A percentile compares a stretch with the other conserved stretches of the same genome.
These are phyloP conservation scores for Boletales sp. DNA, from an alignment of 768 basidiomycete genomes.

Conservation along the genomic window DNA sequence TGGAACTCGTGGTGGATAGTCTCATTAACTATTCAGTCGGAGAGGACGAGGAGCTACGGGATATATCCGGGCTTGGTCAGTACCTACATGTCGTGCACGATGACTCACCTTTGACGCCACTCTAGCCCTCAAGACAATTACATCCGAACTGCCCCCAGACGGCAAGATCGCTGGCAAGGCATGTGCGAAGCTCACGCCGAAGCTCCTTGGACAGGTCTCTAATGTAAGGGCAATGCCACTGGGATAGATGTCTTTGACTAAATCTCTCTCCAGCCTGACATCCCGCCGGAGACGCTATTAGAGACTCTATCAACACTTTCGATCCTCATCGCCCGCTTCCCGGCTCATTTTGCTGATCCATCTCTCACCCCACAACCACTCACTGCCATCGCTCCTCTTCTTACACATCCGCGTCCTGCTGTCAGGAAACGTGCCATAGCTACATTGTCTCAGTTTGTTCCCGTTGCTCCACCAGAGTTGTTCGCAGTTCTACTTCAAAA, in stretches of 20 bases:
- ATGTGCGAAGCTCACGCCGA: constrained; percentile 81
- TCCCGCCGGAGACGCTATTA: constrained; percentile 76
- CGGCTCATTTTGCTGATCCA: constrained; percentile 56
- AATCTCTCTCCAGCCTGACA: constrained; percentile 44
- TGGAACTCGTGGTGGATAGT: constrained; percentile 86
- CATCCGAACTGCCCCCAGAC: constrained; percentile 81
- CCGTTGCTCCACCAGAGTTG: constrained; percentile 59
- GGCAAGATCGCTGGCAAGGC: constrained; percentile 75
- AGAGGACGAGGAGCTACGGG: constrained; percentile 88
- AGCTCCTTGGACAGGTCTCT: constrained; percentile 73
- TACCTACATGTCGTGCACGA: background rate
- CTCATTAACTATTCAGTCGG: constrained; percentile 82
- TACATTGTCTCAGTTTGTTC: constrained; percentile 81
- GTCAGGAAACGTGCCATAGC: constrained; percentile 92
- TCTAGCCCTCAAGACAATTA: constrained; percentile 91
- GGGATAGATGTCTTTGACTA: constrained; percentile 2
- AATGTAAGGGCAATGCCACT: constrained; percentile 46
- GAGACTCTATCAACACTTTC: constrained; percentile 84
- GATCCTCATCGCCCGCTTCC: constrained; percentile 84
- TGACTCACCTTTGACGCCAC: constrained; percentile 4
- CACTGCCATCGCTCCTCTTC: constrained; percentile 62
- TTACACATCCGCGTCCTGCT: constrained; percentile 73
- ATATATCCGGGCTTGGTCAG: constrained; percentile 89
- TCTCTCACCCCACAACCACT: constrained; percentile 58
- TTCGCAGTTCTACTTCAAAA: constrained; percentile 59